phyloP scores from a whole-genome alignment of 176 grass and related monocot genomes.

The Ampelocalamus luodianensis region DNA sequence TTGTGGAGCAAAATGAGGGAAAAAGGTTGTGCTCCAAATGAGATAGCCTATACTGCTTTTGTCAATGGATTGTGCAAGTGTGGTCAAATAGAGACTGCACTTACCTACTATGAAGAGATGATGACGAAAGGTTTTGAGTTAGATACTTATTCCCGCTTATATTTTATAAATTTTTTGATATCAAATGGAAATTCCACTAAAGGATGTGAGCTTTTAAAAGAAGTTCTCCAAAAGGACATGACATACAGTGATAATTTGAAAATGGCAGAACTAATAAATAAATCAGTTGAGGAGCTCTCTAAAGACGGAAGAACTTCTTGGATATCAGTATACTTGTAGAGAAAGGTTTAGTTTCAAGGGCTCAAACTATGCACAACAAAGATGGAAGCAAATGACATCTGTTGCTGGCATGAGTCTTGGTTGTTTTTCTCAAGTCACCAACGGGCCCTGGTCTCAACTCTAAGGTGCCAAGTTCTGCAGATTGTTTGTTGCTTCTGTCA shows the following conservation, averaged over 20 bases:
- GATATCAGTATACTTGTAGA: constrained; percentile 65
- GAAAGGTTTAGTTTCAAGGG: constrained; percentile 53
- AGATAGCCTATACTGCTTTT: constrained; percentile 76
- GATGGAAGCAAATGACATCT: constrained; percentile 49
- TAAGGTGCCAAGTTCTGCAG: constrained; percentile 29
- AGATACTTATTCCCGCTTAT: constrained; percentile 65
- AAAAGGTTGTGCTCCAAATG: constrained; percentile 66
- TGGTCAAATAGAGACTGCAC: constrained; percentile 53
- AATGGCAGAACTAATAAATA: constrained; percentile 59
- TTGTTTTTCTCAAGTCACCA: constrained; percentile 13
- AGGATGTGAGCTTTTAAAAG: constrained; percentile 78
- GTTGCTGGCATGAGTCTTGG: not conserved
- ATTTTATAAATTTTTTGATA: constrained; percentile 78
- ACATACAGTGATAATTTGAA: constrained; percentile 53
- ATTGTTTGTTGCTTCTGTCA: constrained; percentile 25
- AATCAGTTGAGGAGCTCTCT: constrained; percentile 63
- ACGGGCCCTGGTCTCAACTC: constrained; percentile 10
- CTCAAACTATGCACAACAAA: constrained; percentile 33
- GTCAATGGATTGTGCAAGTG: constrained; percentile 88
- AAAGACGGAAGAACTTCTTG: constrained; percentile 58
- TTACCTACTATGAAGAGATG: constrained; percentile 78
- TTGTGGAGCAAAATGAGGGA: constrained; percentile 73
- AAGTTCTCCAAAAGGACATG: constrained; percentile 52
- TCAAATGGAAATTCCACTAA: constrained; percentile 57
- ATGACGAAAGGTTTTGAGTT: constrained; percentile 58